A percentile compares a stretch with the other conserved stretches of the same genome.
Evolutionary conservation across 2,329 filamentous ascomycete species (phyloP).

Genomic region (Coniochaeta sp.): DNA sequence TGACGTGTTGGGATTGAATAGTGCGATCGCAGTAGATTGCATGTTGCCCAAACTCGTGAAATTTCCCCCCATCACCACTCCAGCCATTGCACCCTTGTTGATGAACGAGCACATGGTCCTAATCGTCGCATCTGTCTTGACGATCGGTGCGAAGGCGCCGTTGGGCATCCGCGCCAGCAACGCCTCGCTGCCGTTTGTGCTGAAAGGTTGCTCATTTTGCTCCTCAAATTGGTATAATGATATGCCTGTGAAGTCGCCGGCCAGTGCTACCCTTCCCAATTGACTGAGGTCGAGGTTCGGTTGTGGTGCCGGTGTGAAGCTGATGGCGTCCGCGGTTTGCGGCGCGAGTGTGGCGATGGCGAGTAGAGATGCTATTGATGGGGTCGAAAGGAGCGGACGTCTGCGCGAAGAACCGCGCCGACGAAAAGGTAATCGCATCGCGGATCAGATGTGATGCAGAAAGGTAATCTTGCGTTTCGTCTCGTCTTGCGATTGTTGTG

Average conservation of each 20-base stretch:
- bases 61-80: conserved; percentile 84
- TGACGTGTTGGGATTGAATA: conserved; percentile 69
- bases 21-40: conserved; percentile 68
- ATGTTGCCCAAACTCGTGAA: conserved; percentile 83
- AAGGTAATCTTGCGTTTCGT: conserved; percentile 3
- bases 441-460: conserved; percentile 8
- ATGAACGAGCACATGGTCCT: conserved; percentile 78
- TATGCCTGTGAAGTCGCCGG: conserved; percentile 84
- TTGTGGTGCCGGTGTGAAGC: conserved; percentile 54
- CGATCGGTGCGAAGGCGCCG: conserved; percentile 68
- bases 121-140: conserved; percentile 76
- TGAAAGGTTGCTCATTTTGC: conserved; percentile 62
- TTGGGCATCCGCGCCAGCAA: conserved; percentile 79
- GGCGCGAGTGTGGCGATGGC: conserved; percentile 30
- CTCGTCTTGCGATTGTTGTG: background rate
- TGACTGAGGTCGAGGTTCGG: conserved; percentile 70
- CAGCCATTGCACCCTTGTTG: conserved; percentile 58
- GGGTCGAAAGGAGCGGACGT: conserved; percentile 14
- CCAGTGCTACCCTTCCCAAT: conserved; percentile 76
- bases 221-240: conserved; percentile 82
- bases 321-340: conserved; percentile 37
- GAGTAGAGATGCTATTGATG: conserved; percentile 22
- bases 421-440: conserved; percentile 41
- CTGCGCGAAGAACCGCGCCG: conserved; percentile 33
- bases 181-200: conserved; percentile 70